Conservation (phyloP, 495 filamentous ascomycete species). For the Alectoria sarmentosa region DNA sequence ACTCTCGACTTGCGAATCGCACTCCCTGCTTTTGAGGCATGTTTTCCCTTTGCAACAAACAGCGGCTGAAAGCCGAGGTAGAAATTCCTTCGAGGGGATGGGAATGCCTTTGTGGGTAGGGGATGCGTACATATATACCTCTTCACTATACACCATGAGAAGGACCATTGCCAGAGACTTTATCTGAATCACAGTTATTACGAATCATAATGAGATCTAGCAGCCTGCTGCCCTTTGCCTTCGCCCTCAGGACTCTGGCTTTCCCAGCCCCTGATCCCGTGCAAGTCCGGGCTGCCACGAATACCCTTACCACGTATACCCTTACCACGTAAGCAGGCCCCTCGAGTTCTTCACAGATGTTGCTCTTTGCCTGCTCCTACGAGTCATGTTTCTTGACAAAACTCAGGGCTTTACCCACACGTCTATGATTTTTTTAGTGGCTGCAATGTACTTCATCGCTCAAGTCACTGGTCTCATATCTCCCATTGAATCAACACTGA, state of each 20-base stretch:
- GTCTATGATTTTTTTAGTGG: neutral
- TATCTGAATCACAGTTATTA: neutral
- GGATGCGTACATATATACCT: neutral
- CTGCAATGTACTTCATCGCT: too few species aligned
- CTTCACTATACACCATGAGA: neutral
- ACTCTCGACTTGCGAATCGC: neutral
- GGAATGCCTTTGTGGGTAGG: neutral
- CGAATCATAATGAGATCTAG: conserved; percentile 4
- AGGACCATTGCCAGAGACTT: too few species aligned
- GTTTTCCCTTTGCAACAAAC: neutral
- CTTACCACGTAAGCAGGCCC: neutral
- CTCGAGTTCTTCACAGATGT: neutral
- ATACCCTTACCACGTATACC: conserved; percentile 1
- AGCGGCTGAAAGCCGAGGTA: neutral
- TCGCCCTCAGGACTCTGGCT: conserved; percentile 3
- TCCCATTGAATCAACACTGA: neutral
- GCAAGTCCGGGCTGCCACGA: conserved; percentile 3
- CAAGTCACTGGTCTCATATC: neutral
- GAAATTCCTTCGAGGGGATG: neutral
- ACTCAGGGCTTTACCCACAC: too few species aligned
- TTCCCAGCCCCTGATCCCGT: conserved; percentile 11
- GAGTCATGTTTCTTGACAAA: neutral
- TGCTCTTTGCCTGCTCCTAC: neutral
- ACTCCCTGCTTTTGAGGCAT: neutral
- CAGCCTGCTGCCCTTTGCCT: neutral